Percentiles rank a stretch among this genome's conserved stretches.
These are phyloP conservation scores for Eimeria zaria DNA, from an alignment of 169 alveolate genomes.

Conservation along the genomic window DNA sequence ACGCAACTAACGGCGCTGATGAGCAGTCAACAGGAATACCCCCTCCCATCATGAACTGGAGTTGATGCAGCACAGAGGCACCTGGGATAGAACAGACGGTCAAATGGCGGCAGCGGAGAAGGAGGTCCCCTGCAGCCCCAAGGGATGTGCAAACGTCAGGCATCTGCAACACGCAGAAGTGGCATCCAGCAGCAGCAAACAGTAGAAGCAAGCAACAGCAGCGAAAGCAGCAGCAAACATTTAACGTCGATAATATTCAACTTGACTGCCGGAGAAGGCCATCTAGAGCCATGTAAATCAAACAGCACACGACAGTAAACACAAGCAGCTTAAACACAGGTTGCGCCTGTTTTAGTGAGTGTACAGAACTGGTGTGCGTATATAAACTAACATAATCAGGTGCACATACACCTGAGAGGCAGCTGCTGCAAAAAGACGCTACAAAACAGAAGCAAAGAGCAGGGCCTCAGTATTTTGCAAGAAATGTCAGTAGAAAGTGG, in stretches of 20 bases:
- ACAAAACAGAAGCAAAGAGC: not conserved
- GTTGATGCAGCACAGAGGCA: constrained; percentile 2
- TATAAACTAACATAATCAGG: not conserved
- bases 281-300: not conserved
- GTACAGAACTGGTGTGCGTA: not conserved
- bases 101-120: constrained; percentile 1
- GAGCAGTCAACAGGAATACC: not conserved
- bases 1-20: not conserved
- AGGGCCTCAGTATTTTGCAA: not conserved
- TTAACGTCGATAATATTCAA: too few species aligned
- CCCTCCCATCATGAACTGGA: not conserved
- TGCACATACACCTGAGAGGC: not conserved
- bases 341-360: not conserved
- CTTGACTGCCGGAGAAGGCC: not conserved
- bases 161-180: not conserved
- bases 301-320: not conserved
- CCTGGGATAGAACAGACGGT: not conserved
- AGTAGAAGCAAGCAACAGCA: not conserved
- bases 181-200: not conserved
- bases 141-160: not conserved
- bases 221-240: not conserved
- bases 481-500: not conserved
- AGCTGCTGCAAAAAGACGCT: too few species aligned
- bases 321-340: not conserved
- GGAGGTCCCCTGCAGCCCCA: constrained; percentile 15